These are phyloP conservation scores for Basipetospora chlamydospora DNA, from an alignment of 2,329 filamentous ascomycete species.

Conservation along the genomic window DNA sequence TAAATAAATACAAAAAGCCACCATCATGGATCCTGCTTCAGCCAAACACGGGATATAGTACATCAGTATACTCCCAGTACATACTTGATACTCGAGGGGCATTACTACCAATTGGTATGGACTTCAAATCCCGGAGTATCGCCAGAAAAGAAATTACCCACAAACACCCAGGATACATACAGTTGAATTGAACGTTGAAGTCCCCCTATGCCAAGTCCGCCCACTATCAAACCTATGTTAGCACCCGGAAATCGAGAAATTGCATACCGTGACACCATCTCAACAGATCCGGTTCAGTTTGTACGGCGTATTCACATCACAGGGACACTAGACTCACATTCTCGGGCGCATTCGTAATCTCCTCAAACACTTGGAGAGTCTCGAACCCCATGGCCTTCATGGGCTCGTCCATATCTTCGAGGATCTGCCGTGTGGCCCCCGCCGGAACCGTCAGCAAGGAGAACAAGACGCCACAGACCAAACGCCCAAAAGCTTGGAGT, in stretches of 20 bases:
- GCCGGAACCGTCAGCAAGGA: background rate
- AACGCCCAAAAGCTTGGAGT: no score
- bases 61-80: no score
- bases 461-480: background rate
- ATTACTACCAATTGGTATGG: no score
- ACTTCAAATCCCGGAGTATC: no score
- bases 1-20: no score
- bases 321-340: constrained; percentile 24
- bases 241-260: background rate
- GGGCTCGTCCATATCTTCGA: constrained; percentile 58
- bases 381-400: constrained; percentile 69
- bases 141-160: background rate
- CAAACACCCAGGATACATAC: background rate
- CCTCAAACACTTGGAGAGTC: constrained; percentile 66
- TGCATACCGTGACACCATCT: background rate
- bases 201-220: background rate
- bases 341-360: constrained; percentile 52
- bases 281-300: background rate
- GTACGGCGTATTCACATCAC: background rate
- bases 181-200: background rate
- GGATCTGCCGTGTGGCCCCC: constrained; percentile 32
- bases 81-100: no score
- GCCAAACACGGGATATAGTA: no score
- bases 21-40: no score
- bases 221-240: background rate